Base-by-base conservation (phyloP, 2,329 filamentous ascomycete species). In the Dothistroma pini region DNA sequence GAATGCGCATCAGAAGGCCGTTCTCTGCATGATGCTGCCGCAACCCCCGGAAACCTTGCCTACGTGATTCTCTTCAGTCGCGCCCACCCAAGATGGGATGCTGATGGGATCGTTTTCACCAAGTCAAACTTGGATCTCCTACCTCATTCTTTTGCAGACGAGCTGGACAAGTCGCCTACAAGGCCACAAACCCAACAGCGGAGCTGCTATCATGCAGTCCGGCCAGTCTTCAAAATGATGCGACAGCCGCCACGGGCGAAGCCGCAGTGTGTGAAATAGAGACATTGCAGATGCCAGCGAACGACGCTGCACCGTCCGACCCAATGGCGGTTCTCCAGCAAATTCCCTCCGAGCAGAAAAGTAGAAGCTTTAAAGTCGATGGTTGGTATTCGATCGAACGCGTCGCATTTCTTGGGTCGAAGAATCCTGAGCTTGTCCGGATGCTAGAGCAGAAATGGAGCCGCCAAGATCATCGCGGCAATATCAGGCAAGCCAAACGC, bases 391-490 rank as follows among this genome's bases (percentile, higher is more conserved):
- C 51, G 12, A 67, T 74, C 44, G 56, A 63, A 1, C 57, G 58
- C 8, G n/a, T 72, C 31, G 59, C 67, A 10, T 62, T 69, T 22
- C 64, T 73, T 8, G 62, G 63, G 32, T 68, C 72, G 0, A n/a
- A 58, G 25, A 70, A 65, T 38, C 52, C 54, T 9, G 64, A 65
- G 25, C 61, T 72, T 2, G 41, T 68, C 3, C 65, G 63, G 25
- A 72, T 72, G 71, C 63, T 74, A 14, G 62, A 69, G 56, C 70
- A 73, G 61, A 73, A 74, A 59, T 72, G 68, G 68, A 61, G 58
- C 31, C 54, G 38, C 12, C 38, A 50, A 7, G 67, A 71, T 48
- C 41, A 57, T 11, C 55, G 35, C 31, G 66, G 68, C 22, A 63
- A 66, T 22, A 55, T 64, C 3, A 54, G 59, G 7, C 54, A 63